These are phyloP conservation scores for Hebeloma cylindrosporum DNA, from an alignment of 768 basidiomycete species.

Conservation along the genomic window DNA sequence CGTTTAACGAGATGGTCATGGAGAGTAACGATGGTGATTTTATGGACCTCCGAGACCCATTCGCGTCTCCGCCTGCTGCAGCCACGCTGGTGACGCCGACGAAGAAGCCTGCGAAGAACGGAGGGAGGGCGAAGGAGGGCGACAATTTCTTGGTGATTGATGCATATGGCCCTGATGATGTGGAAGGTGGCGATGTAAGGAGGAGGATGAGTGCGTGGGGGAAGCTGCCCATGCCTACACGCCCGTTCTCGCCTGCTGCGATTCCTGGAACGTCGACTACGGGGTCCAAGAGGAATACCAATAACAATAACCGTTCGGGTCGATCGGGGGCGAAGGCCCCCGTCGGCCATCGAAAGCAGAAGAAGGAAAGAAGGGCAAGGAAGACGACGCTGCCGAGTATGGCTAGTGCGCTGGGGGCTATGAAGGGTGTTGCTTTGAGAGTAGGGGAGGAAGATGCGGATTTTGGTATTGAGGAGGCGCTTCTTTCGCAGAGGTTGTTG, in stretches of 20 bases:
- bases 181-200: conserved; percentile 7
- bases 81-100: conserved; percentile 3
- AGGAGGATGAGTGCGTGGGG: conserved; percentile 30
- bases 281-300: conserved; percentile 6
- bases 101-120: conserved; percentile 2
- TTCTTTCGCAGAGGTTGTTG: conserved; percentile 34
- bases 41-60: conserved; percentile 35
- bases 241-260: conserved; percentile 11
- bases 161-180: conserved; percentile 13
- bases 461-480: conserved; percentile 33
- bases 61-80: conserved; percentile 24
- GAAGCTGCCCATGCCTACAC: conserved; percentile 21
- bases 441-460: conserved; percentile 22
- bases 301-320: neutral
- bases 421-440: neutral
- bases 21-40: conserved; percentile 28
- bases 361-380: conserved; percentile 17
- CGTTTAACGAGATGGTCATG: conserved; percentile 12
- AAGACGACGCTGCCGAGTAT: conserved; percentile 14
- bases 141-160: conserved; percentile 5
- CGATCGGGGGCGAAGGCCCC: conserved; percentile 8
- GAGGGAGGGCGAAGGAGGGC: neutral
- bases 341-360: conserved; percentile 10
- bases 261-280: conserved; percentile 6
- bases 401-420: neutral